Conservation (phyloP, 805 yeast genomes). For the Saccharomycopsis amapae region DNA sequence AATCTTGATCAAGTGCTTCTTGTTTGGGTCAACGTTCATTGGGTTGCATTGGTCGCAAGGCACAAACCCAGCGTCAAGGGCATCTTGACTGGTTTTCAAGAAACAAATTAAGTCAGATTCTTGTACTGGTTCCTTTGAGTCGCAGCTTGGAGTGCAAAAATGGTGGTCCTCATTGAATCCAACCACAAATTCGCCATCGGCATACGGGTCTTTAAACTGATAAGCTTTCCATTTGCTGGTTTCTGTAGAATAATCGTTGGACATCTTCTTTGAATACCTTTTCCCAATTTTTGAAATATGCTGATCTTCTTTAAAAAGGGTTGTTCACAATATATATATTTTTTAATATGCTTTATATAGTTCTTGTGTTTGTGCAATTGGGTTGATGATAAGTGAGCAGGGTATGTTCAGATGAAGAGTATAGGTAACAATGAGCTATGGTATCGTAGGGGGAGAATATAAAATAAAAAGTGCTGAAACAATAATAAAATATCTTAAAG, state of each 20-base stretch:
- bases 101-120: slow-evolving; percentile 38
- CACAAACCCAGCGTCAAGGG: slow-evolving; percentile 37
- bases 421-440: too few species aligned
- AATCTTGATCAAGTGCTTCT: slow-evolving; percentile 30
- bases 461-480: too few species aligned
- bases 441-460: too few species aligned
- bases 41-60: slow-evolving; percentile 57
- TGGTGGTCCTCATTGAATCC: slow-evolving; percentile 35
- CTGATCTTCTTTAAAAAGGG: too few species aligned
- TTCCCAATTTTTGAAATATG: too few species aligned
- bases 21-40: slow-evolving; percentile 23
- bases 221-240: slow-evolving; percentile 16
- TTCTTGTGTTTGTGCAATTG: too few species aligned
- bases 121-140: slow-evolving; percentile 37
- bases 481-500: too few species aligned
- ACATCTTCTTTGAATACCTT: too few species aligned
- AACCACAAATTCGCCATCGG: slow-evolving; percentile 41
- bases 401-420: too few species aligned
- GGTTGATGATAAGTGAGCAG: too few species aligned
- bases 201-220: slow-evolving; percentile 13
- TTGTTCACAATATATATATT: too few species aligned
- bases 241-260: background rate
- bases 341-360: too few species aligned
- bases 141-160: slow-evolving; percentile 68
- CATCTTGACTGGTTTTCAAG: slow-evolving; percentile 35